phyloP scores from a whole-genome alignment of 2,329 filamentous ascomycete species.

The Penicillium brasilianum region DNA sequence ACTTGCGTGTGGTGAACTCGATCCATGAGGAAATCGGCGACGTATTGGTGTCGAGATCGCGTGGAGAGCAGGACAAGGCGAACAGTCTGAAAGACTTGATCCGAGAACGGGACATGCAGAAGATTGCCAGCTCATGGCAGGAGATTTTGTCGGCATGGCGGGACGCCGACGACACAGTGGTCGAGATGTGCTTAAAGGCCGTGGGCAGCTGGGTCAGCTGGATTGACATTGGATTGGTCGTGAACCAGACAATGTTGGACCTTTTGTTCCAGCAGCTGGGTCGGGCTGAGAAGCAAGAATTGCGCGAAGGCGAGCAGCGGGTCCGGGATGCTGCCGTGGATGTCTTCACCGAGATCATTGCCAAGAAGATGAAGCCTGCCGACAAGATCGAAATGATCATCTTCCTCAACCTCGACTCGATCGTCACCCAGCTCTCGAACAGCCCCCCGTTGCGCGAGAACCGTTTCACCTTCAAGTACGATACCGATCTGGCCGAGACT shows the following conservation, averaged over 20 bases:
- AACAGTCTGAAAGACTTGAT: slow-evolving; percentile 90
- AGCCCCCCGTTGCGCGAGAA: slow-evolving; percentile 80
- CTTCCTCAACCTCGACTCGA: slow-evolving; percentile 84
- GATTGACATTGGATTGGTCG: slow-evolving; percentile 94
- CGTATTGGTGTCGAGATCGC: slow-evolving; percentile 78
- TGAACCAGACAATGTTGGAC: slow-evolving; percentile 85
- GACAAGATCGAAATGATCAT: slow-evolving; percentile 95
- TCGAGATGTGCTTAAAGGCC: slow-evolving; percentile 89
- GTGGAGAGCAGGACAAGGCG: slow-evolving; percentile 80
- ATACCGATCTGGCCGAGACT: slow-evolving; percentile 92
- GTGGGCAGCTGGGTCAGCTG: slow-evolving; percentile 98
- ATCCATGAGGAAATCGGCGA: slow-evolving; percentile 98
- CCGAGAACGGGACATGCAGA: slow-evolving; percentile 82
- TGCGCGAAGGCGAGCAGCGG: slow-evolving; percentile 74
- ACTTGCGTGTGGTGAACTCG: slow-evolving; percentile 83
- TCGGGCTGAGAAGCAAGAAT: slow-evolving; percentile 65
- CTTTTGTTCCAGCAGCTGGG: slow-evolving; percentile 85
- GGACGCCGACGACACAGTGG: slow-evolving; percentile 70
- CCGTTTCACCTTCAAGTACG: slow-evolving; percentile 82
- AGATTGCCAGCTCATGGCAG: slow-evolving; percentile 88
- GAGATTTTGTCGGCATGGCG: slow-evolving; percentile 82
- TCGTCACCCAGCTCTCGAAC: slow-evolving; percentile 82
- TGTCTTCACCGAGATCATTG: slow-evolving; percentile 92
- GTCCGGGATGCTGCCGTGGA: slow-evolving; percentile 91
- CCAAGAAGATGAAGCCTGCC: slow-evolving; percentile 93